Base-by-base conservation (phyloP, 2,329 filamentous ascomycete genomes). In the Grosmannia serpens region DNA sequence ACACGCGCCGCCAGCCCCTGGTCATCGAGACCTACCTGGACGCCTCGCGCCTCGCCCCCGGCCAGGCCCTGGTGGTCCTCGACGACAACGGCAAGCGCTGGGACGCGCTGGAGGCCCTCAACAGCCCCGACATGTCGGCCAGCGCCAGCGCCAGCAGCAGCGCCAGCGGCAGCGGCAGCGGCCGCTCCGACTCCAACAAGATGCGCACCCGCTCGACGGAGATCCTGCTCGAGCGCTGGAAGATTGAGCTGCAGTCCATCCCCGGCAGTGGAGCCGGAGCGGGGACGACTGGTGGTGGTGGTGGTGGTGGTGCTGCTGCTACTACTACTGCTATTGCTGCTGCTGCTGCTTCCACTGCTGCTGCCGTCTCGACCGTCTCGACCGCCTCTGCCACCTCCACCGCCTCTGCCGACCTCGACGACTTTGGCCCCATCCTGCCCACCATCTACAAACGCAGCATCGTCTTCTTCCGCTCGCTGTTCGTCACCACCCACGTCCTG, bases 391-490 rank as follows among this genome's bases (percentile, higher is more conserved):
- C 24, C 29, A 46, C n/a, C 47, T 33, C 27, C 20, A 47, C 53
- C 49, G 41, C 26, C 31, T 22, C 47, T 29, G 67, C 47, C 5
- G 38, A 20, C 11, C 15, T 29, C 5, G 50, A 81, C 53, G 82
- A 82, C 68, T 89, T 85, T 68, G 81, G 80, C 9, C 76, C 76
- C 13, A 77, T 75, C 35, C 75, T 97, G 56, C 91, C 94, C 17
- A 92, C 89, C 56, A 85, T 96, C 60, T 99, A 99, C 79, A 99
- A 99, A 75, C 94, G 95, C 74, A 90, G 89, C 66, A 95, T 99
- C 63, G 88, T 97, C 64, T 84, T 96, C 65, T 96, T 97, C 73
- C 83, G 94, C 61, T 91, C 91, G 1, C 79, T 99, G 52, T 96
- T 89, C 70, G 84, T 89, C 55, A 88, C 88, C 58, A 83, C 89